Percentiles rank a stretch among this genome's conserved stretches.
Evolutionary conservation across 352 stramenopile genomes (phyloP).

Genomic region (Phytophthora gonapodyides): DNA sequence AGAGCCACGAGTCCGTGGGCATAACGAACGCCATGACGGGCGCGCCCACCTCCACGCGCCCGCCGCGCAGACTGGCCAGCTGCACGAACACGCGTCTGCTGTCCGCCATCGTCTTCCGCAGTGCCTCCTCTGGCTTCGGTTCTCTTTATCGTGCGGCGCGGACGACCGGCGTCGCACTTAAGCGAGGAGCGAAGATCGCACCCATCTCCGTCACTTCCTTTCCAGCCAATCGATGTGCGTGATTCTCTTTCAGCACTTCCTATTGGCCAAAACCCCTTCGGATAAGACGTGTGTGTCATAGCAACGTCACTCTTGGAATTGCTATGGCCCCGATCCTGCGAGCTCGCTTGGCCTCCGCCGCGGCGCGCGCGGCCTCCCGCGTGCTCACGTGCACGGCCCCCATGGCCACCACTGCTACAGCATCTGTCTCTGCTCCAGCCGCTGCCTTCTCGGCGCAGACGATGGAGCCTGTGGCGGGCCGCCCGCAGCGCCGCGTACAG

Average conservation of each 20-base stretch:
- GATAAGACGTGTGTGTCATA: background rate
- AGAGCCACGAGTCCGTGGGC: constrained; percentile 60
- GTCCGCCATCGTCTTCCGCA: constrained; percentile 40
- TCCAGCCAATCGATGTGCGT: constrained; percentile 11
- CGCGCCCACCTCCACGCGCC: constrained; percentile 24
- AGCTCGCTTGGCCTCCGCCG: constrained; percentile 11
- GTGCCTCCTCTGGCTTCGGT: no score
- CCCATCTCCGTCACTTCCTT: constrained; percentile 5
- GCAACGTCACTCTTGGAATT: constrained; percentile 10
- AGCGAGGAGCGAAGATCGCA: constrained; percentile 20
- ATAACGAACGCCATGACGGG: constrained; percentile 71
- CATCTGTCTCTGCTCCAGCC: no score
- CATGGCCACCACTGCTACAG: background rate
- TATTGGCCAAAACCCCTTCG: background rate
- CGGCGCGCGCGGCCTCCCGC: constrained; percentile 17
- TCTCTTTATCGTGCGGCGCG: constrained; percentile 10
- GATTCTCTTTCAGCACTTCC: background rate
- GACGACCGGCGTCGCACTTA: constrained; percentile 18
- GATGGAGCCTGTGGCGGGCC: constrained; percentile 44
- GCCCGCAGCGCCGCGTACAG: constrained; percentile 55
- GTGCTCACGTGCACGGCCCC: constrained; percentile 7
- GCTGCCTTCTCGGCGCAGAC: constrained; percentile 1
- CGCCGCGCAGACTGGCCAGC: constrained; percentile 39
- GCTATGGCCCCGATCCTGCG: constrained; percentile 20
- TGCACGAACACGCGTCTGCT: constrained; percentile 77